Conservation (phyloP, 345 rosid genomes). For the Gossypium mustelinum region DNA sequence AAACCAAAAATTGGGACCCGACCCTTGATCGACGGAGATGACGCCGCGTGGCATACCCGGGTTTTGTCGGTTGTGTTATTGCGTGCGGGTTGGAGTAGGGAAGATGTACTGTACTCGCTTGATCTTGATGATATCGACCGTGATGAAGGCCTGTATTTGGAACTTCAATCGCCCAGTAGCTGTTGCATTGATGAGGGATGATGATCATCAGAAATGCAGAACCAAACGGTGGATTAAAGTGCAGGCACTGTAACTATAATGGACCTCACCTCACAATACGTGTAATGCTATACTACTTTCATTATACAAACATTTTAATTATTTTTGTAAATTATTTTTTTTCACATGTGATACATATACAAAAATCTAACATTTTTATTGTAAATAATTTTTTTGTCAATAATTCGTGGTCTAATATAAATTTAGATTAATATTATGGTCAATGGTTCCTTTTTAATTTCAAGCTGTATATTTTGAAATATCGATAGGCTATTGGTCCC, state of each 20-base stretch:
- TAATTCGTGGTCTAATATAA: background rate
- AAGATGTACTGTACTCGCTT: conserved; percentile 59
- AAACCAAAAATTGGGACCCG: background rate
- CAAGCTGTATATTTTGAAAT: background rate
- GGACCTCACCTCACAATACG: background rate
- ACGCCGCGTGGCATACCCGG: conserved; percentile 26
- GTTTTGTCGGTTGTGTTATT: conserved; percentile 28
- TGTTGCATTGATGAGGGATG: background rate
- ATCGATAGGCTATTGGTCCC: no score
- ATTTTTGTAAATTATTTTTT: background rate
- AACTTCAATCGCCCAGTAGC: background rate
- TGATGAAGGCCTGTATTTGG: background rate
- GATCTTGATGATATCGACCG: conserved; percentile 21
- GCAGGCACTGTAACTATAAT: background rate
- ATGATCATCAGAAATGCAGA: background rate
- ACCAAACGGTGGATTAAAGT: background rate
- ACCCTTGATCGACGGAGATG: conserved; percentile 6
- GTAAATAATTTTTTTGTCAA: background rate
- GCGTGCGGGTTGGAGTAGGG: conserved; percentile 57
- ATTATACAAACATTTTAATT: background rate
- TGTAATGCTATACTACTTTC: background rate
- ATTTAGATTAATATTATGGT: background rate
- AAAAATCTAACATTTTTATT: no score
- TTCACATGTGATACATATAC: background rate
- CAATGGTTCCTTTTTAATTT: background rate